Base-by-base conservation (phyloP, 2,329 filamentous ascomycete genomes). In the Stagonosporopsis tanaceti region DNA sequence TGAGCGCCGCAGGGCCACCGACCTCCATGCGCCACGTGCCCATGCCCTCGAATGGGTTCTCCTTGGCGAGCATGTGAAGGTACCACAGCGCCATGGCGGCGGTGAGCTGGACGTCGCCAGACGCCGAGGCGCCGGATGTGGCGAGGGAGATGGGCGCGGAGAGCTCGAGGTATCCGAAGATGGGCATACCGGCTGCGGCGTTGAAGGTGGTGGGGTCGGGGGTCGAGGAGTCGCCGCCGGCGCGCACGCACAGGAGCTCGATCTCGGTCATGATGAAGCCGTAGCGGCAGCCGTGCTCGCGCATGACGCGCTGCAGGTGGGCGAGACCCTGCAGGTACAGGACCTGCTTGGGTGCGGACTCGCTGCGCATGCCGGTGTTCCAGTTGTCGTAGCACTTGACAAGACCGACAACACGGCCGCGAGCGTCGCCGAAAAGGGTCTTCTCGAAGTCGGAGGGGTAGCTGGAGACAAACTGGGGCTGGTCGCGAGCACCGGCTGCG, bases 191-290 rank as follows among this genome's bases (percentile, higher is more conserved):
- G 27, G 89, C 66, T 74, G 85, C 67, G 3, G 73, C 74, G 55
- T 76, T 76, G 64, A 76, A 70, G 51, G 70, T 76, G 8, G 76
- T 75, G 38, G 71, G 69, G 53, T 76, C 72, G 0, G 66, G 42
- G 4, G 72, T 73, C 25, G 59, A 58, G 0, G 74, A 72, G 14
- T 77, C 75, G 4, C 80, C 80, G 50, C 93, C 93, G 64, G 90
- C 91, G 69, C 93, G 91, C 1, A 97, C 92, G 67, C 95, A 88
- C 37, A 97, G 89, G 8, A 97, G 87, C 79, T 98, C 94, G 68
- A 97, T 97, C 79, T 97, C 94, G 1, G 92, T 97, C 72, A 97
- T 87, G 76, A 98, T 94, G 82, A 97, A 98, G 52, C 94, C 94
- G 76, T 97, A 98, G 57, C 94, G 89, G 74, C 92, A 96, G 65